Evolutionary conservation across 2,329 filamentous ascomycete species (phyloP).

Genomic region (Alternaria angustiovoidea): DNA sequence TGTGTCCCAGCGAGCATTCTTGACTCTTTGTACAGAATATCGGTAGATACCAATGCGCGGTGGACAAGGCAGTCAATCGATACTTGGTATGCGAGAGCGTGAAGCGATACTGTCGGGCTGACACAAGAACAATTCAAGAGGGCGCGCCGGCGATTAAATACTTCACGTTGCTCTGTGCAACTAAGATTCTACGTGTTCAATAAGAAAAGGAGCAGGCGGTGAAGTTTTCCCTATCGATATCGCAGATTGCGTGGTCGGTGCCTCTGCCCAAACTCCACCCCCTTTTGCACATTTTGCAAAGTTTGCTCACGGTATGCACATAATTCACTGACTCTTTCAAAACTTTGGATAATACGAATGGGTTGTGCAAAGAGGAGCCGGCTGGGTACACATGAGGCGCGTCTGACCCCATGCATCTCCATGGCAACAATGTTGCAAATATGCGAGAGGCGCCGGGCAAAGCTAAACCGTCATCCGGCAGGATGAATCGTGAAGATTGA

Average conservation of each 20-base stretch:
- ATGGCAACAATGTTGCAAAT: constrained; percentile 14
- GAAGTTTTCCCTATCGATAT: constrained; percentile 13
- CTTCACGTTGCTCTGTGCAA: neutral
- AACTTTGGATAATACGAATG: neutral
- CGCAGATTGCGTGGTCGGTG: constrained; percentile 18
- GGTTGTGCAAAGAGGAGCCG: constrained; percentile 12
- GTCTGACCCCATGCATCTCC: constrained; percentile 18
- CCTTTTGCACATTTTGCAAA: constrained; percentile 13
- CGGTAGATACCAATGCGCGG: neutral
- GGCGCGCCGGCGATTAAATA: neutral
- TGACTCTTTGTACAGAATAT: neutral
- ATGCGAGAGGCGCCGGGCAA: constrained; percentile 4
- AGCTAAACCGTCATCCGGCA: neutral
- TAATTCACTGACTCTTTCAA: constrained; percentile 4
- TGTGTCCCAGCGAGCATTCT: neutral
- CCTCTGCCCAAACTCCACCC: constrained; percentile 14
- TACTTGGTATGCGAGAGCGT: neutral
- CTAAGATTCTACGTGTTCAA: constrained; percentile 1
- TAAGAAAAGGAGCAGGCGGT: constrained; percentile 8
- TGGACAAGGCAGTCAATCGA: neutral
- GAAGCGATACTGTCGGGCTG: neutral
- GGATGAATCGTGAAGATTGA: constrained; percentile 5
- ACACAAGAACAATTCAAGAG: neutral
- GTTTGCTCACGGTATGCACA: neutral
- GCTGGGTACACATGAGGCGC: constrained; percentile 20